Percentiles rank a stretch among this genome's conserved stretches.
phyloP scores from a whole-genome alignment of 2,329 filamentous ascomycete genomes.

The Pochonia chlamydosporia region DNA sequence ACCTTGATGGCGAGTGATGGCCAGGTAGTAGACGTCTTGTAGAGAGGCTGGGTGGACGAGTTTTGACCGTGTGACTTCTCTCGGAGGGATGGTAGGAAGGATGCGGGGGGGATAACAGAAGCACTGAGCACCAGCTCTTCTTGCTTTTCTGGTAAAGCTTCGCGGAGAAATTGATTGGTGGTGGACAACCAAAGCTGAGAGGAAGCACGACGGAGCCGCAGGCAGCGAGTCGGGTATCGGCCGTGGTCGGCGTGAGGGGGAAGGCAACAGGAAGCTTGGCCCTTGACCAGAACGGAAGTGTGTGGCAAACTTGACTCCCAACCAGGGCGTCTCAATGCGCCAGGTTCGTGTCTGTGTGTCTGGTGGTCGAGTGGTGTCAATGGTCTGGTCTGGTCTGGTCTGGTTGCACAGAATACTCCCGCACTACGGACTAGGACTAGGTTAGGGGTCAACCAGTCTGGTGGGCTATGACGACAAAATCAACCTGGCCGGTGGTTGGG shows the following conservation, averaged over 20 bases:
- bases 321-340: no score
- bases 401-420: no score
- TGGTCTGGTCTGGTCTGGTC: no score
- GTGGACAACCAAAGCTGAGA: background rate
- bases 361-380: no score
- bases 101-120: background rate
- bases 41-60: background rate
- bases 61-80: background rate
- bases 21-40: background rate
- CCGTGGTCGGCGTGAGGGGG: background rate
- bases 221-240: constrained; percentile 1
- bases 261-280: background rate
- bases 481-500: background rate
- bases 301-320: background rate
- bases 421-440: no score
- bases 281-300: no score
- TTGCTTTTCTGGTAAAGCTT: background rate
- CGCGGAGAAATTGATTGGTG: background rate
- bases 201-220: background rate
- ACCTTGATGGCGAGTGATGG: background rate
- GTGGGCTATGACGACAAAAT: background rate
- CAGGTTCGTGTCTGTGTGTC: no score
- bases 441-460: background rate
- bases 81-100: background rate
- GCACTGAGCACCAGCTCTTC: background rate